Evolutionary conservation across 768 basidiomycete genomes (phyloP).

Genomic region (Lactarius pseudohatsudake): DNA sequence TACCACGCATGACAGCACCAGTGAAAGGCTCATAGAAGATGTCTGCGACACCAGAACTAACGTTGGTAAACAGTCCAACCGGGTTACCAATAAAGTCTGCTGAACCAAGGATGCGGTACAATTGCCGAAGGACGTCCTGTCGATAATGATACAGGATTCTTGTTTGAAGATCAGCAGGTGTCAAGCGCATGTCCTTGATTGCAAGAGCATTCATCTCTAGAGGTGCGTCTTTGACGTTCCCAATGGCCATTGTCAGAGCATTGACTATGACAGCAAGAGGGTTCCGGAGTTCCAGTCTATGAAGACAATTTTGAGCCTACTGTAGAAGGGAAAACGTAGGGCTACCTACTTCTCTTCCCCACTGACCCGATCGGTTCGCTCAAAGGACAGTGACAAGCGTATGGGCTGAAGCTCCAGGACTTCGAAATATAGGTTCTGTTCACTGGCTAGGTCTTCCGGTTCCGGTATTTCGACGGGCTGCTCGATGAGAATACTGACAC

Average conservation of each 20-base stretch:
- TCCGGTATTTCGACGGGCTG: slow-evolving; percentile 68
- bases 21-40: slow-evolving; percentile 99
- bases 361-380: slow-evolving; percentile 92
- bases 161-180: slow-evolving; percentile 76
- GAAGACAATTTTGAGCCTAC: not conserved
- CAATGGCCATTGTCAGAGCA: slow-evolving; percentile 93
- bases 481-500: slow-evolving; percentile 65
- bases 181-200: slow-evolving; percentile 91
- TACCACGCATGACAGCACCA: slow-evolving; percentile 94
- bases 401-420: slow-evolving; percentile 93
- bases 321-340: not conserved
- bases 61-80: slow-evolving; percentile 96
- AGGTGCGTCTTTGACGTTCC: slow-evolving; percentile 95
- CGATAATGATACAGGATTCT: slow-evolving; percentile 91
- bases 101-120: slow-evolving; percentile 96
- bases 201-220: slow-evolving; percentile 91
- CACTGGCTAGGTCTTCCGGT: slow-evolving; percentile 61
- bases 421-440: slow-evolving; percentile 92
- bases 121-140: slow-evolving; percentile 88
- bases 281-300: slow-evolving; percentile 75
- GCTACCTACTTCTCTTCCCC: slow-evolving; percentile 83
- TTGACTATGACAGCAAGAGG: slow-evolving; percentile 92
- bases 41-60: slow-evolving; percentile 95
- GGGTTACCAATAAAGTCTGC: slow-evolving; percentile 97
- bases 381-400: slow-evolving; percentile 89